phyloP scores from a whole-genome alignment of 1,139 yeast genomes.

The Saccharomyces hybrid region DNA sequence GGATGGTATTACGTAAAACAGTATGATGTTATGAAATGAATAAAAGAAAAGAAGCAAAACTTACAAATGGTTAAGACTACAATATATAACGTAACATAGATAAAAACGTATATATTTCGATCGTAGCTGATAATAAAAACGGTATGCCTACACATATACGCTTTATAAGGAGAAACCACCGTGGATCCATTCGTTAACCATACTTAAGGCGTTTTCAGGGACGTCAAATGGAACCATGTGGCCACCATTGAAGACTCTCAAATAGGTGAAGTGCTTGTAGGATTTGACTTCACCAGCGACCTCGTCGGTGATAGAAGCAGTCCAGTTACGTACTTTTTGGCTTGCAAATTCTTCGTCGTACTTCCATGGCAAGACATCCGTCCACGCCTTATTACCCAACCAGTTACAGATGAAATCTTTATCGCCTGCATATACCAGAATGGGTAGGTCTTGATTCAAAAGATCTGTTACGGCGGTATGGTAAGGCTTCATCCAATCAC shows the following conservation, averaged over 20 bases:
- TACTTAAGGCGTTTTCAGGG: slow-evolving; percentile 63
- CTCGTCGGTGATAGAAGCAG: slow-evolving; percentile 35
- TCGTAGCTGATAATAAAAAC: neutral
- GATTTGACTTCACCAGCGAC: slow-evolving; percentile 54
- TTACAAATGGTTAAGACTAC: neutral
- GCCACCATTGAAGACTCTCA: slow-evolving; percentile 60
- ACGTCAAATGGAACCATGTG: slow-evolving; percentile 81
- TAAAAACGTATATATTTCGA: neutral
- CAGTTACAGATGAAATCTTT: slow-evolving; percentile 82
- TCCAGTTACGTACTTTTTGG: slow-evolving; percentile 37
- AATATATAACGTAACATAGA: neutral
- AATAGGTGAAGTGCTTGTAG: slow-evolving; percentile 48
- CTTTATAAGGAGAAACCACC: slow-evolving; percentile 38
- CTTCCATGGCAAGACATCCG: slow-evolving; percentile 60
- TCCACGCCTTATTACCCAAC: slow-evolving; percentile 84
- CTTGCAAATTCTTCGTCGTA: slow-evolving; percentile 46
- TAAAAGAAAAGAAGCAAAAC: neutral
- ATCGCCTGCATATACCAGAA: slow-evolving; percentile 76
- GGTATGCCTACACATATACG: neutral
- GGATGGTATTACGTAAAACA: neutral
- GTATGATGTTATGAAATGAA: neutral
- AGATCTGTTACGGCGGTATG: slow-evolving; percentile 51
- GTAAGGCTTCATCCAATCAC: slow-evolving; percentile 91
- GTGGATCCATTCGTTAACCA: slow-evolving; percentile 72
- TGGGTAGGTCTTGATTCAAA: slow-evolving; percentile 55